Percentiles rank a stretch among this genome's conserved stretches.
Evolutionary conservation across 1,284 basidiomycete genomes (phyloP).

Genomic region (Puccinia coronata): DNA sequence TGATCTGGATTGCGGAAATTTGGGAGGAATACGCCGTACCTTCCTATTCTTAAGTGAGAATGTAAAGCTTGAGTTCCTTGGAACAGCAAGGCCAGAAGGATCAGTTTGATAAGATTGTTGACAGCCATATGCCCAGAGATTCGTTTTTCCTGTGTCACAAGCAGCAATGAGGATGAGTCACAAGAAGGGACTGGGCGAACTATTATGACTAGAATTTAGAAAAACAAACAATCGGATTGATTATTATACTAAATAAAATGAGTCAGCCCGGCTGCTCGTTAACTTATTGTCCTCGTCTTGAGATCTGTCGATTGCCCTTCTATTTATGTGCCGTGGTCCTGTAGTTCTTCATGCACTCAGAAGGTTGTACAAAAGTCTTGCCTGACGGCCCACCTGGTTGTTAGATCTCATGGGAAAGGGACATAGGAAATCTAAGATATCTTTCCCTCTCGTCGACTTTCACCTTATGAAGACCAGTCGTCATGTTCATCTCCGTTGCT

Average conservation of each 20-base stretch:
- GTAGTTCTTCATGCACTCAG: neutral
- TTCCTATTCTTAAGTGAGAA: neutral
- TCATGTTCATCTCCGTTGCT: neutral
- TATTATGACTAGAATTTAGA: too few species aligned
- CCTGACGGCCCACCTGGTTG: neutral
- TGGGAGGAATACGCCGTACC: too few species aligned
- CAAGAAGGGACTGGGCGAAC: too few species aligned
- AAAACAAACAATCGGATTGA: too few species aligned
- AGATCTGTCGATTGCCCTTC: neutral
- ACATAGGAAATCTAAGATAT: neutral
- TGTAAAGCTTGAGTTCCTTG: constrained; percentile 8
- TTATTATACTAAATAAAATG: too few species aligned
- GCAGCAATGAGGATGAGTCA: neutral
- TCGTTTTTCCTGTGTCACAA: neutral
- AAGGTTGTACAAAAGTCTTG: neutral
- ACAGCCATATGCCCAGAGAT: neutral
- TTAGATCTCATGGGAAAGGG: neutral
- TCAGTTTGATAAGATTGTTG: neutral
- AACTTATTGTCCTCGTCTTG: neutral
- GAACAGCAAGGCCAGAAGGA: constrained; percentile 12
- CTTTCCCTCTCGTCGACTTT: too few species aligned
- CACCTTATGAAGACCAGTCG: neutral
- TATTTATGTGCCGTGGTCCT: neutral
- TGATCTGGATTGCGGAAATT: neutral
- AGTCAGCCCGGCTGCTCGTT: neutral